Conservation (phyloP, 352 stramenopile genomes). For the Phytophthora sojae region DNA sequence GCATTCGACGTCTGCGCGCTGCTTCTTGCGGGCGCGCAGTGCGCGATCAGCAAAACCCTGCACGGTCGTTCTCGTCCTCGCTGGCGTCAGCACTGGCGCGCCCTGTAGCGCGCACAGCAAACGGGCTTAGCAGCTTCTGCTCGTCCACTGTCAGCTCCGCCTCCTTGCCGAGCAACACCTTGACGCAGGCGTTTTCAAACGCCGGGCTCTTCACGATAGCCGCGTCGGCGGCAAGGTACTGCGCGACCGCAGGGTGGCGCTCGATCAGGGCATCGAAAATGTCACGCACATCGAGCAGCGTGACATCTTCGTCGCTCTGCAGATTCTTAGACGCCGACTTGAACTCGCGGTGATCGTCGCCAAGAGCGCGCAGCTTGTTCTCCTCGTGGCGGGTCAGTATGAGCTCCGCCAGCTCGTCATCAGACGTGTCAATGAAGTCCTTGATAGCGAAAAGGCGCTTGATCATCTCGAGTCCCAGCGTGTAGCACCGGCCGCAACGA, state of each 20-base stretch:
- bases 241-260: not conserved
- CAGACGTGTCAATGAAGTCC: constrained; percentile 1
- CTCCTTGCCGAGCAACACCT: not conserved
- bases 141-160: not conserved
- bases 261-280: not conserved
- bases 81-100: no score
- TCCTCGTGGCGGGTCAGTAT: constrained; percentile 6
- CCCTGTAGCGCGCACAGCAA: no score
- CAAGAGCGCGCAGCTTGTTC: not conserved
- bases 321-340: not conserved
- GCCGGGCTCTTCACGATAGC: not conserved
- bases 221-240: not conserved
- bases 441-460: constrained; percentile 12
- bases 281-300: no score
- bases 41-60: no score
- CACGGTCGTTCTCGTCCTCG: no score
- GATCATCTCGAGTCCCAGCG: constrained; percentile 10
- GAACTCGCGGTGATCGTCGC: not conserved
- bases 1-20: no score
- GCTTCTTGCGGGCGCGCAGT: no score
- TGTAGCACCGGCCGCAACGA: not conserved
- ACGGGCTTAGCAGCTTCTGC: not conserved
- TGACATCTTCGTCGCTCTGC: constrained; percentile 1
- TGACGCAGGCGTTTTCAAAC: not conserved
- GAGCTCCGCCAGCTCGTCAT: constrained; percentile 5